A percentile compares a stretch with the other conserved stretches of the same genome.
Conservation (phyloP, 352 stramenopile genomes). For the Globisporangium carolinianum region DNA sequence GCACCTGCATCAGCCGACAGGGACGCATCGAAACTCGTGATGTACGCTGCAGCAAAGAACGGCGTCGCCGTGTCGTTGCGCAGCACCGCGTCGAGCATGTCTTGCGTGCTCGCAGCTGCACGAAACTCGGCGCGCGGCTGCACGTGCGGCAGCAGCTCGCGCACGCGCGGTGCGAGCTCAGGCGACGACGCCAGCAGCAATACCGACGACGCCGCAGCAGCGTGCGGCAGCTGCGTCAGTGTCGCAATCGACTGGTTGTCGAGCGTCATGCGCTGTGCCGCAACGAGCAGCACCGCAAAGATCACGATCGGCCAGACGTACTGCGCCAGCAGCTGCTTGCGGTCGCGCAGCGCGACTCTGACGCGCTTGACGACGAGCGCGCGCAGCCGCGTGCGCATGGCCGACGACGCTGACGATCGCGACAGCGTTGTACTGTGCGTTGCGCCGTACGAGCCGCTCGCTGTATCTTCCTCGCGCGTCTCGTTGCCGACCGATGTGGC, state of each 20-base stretch:
- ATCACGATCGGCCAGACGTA: constrained; percentile 89
- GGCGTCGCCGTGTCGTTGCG: constrained; percentile 25
- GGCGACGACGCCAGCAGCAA: constrained; percentile 31
- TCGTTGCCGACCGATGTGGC: no score
- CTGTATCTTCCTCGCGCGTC: no score
- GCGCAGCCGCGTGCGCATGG: constrained; percentile 49
- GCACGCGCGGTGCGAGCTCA: constrained; percentile 16
- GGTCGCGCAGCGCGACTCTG: constrained; percentile 87
- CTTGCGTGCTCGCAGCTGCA: constrained; percentile 11
- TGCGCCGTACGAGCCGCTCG: no score
- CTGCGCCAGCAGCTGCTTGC: constrained; percentile 69
- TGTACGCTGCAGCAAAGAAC: constrained; percentile 53
- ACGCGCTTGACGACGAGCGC: constrained; percentile 88
- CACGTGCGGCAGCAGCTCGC: constrained; percentile 25
- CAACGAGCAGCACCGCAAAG: constrained; percentile 68
- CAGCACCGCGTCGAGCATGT: constrained; percentile 38
- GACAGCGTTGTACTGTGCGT: constrained; percentile 1
- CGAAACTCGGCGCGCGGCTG: constrained; percentile 12
- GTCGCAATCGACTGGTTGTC: constrained; percentile 30
- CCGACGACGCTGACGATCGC: constrained; percentile 19
- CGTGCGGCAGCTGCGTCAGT: constrained; percentile 35
- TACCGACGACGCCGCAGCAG: constrained; percentile 29
- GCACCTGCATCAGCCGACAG: constrained; percentile 3
- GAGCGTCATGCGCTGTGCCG: constrained; percentile 29
- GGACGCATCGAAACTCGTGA: constrained; percentile 16